Evolutionary conservation across 2,329 filamentous ascomycete species (phyloP), one percentile per base, ranked within the genome.

Genomic region (Amphichorda felina): DNA sequence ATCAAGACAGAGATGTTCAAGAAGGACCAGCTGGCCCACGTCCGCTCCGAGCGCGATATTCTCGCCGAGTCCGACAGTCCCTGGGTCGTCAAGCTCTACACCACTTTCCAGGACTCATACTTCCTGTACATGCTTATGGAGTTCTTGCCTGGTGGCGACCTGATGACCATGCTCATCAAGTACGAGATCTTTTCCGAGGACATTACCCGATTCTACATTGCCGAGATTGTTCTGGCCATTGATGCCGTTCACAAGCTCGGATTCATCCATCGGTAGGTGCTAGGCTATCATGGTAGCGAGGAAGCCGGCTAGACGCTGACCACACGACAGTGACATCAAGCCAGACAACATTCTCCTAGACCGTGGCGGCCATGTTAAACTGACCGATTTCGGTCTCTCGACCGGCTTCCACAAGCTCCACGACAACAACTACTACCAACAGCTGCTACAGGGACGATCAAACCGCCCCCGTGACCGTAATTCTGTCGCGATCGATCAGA

Each of bases 111-210:
- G 61, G 91, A 98, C 56, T 72, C 75, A 31, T 89, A 91, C 45
- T 98, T 95, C 64, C 68, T 98, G 25, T 98, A 98, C 67, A 91
- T 98, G 80, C 70, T 98, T 41, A 98, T 98, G 91, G 91, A 98
- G 62, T 98, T 96, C 62, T 72, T 98, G 58, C 91, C 91, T 7
- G 91, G 91, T 59, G 91, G 91, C 59, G 91, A 98, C 64, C 61
- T 98, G 57, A 98, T 98, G 91, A 98, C 91, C 4, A 98, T 98
- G 91, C 70, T 98, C 47, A 98, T 98, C 67, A 98, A 96, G 70
- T 98, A 98, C 54, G 91, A 98, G 58, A 95, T 98, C 57, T 98
- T 98, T 59, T 94, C 87, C 0, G 89, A 96, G 58, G 91, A 98
- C 47, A 96, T 98, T 46, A 98, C 91, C 21, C 79, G 91, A 14